Conservation (phyloP, 2,329 filamentous ascomycete genomes). For the Aspergillus versicolor region DNA sequence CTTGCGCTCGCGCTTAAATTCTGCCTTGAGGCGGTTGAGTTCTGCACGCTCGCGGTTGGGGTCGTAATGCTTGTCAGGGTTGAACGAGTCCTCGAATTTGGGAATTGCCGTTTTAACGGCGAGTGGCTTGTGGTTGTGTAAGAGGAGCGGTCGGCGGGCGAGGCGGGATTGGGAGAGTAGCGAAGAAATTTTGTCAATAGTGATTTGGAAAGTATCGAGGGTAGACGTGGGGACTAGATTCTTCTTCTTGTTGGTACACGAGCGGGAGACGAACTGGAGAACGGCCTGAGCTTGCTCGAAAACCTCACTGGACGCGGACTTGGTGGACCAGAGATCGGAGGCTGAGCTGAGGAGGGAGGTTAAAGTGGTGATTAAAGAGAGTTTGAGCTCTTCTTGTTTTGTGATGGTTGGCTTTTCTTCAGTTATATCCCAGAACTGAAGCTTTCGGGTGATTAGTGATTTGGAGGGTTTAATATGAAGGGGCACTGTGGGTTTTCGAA, state of each 20-base stretch:
- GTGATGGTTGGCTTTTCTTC: conserved; percentile 11
- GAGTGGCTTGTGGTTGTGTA: conserved; percentile 85
- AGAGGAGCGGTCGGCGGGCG: conserved; percentile 72
- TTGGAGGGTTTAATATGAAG: conserved; percentile 49
- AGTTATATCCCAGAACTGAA: conserved; percentile 60
- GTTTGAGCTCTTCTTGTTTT: conserved; percentile 48
- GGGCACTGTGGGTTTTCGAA: conserved; percentile 55
- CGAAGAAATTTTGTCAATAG: conserved; percentile 38
- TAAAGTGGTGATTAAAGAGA: conserved; percentile 63
- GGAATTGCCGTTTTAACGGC: conserved; percentile 86
- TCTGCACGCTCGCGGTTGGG: conserved; percentile 88
- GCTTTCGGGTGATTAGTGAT: conserved; percentile 47
- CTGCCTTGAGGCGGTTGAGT: conserved; percentile 76
- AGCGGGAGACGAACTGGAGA: conserved; percentile 61
- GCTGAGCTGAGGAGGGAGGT: conserved; percentile 66
- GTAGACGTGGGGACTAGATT: conserved; percentile 45
- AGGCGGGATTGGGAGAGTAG: conserved; percentile 60
- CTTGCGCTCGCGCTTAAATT: conserved; percentile 95
- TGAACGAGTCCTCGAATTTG: conserved; percentile 95
- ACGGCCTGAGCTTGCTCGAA: conserved; percentile 65
- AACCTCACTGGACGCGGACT: conserved; percentile 74
- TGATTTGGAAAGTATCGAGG: conserved; percentile 30
- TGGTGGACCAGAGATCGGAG: conserved; percentile 70
- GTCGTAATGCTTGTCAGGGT: conserved; percentile 96
- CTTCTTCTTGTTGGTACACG: conserved; percentile 35